These are phyloP conservation scores for Solanum chacoense DNA, from an alignment of 305 asterid genomes.

Conservation along the genomic window DNA sequence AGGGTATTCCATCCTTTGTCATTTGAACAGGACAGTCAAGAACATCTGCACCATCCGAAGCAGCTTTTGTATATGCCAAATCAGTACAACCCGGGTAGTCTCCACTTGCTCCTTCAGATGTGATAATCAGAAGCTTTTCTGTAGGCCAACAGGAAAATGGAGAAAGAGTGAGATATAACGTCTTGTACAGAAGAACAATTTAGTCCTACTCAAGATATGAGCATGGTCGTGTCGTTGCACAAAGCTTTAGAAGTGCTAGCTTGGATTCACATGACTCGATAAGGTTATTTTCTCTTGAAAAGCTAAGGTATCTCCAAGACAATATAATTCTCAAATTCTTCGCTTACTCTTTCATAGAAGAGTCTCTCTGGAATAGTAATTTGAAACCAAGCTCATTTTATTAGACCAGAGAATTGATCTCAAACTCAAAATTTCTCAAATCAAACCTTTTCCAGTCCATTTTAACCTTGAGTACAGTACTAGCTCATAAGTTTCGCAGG, in stretches of 20 bases:
- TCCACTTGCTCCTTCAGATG: constrained; percentile 17
- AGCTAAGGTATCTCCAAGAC: neutral
- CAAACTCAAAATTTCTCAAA: neutral
- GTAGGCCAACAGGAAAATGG: neutral
- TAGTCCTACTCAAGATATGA: neutral
- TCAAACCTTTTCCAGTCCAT: neutral
- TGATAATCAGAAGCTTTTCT: neutral
- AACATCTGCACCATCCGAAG: neutral
- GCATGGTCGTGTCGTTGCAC: neutral
- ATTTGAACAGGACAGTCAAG: constrained; percentile 51
- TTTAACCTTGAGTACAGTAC: neutral
- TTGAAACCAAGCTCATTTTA: neutral
- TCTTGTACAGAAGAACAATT: neutral
- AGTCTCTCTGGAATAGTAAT: neutral
- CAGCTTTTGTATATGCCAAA: constrained; percentile 1
- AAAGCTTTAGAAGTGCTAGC: neutral
- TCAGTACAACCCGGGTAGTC: neutral
- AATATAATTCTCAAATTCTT: neutral
- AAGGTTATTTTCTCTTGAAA: neutral
- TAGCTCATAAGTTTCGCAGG: neutral
- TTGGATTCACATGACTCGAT: neutral
- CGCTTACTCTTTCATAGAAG: neutral
- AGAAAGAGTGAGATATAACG: neutral
- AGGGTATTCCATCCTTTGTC: constrained; percentile 53
- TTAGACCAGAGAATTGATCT: neutral